Evolutionary conservation across 2,329 filamentous ascomycete genomes (phyloP).

Genomic region (Graphilbum fragrans): DNA sequence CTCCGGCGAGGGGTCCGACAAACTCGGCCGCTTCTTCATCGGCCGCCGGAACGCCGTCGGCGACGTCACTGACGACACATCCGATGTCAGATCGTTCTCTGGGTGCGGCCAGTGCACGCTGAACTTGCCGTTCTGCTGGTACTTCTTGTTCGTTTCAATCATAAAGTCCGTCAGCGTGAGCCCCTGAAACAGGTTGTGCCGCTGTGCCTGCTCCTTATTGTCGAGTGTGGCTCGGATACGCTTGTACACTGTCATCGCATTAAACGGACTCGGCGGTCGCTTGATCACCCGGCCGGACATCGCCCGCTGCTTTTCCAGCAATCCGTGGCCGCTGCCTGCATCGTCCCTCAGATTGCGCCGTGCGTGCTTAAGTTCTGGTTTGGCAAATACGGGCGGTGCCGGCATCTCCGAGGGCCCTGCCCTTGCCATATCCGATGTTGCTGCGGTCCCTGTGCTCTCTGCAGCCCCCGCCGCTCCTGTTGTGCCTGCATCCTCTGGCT

Average conservation of each 20-base stretch:
- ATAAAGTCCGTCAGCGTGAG: constrained; percentile 41
- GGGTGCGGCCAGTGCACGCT: constrained; percentile 27
- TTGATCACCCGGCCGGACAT: constrained; percentile 22
- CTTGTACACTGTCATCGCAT: constrained; percentile 46
- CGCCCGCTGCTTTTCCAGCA: not conserved
- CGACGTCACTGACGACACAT: constrained; percentile 8
- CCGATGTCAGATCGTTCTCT: constrained; percentile 9
- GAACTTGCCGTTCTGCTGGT: constrained; percentile 43
- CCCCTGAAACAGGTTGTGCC: constrained; percentile 39
- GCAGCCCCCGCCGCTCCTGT: not conserved
- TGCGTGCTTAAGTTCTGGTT: constrained; percentile 46
- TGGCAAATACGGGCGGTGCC: constrained; percentile 34
- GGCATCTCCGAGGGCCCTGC: constrained; percentile 1
- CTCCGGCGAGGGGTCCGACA: constrained; percentile 9
- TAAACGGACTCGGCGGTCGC: constrained; percentile 43
- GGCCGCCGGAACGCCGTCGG: constrained; percentile 11
- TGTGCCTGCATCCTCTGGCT: not conserved
- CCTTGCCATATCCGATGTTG: not conserved
- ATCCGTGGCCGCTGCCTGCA: not conserved
- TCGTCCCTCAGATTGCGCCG: constrained; percentile 37
- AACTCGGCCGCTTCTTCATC: constrained; percentile 4
- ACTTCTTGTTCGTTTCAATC: constrained; percentile 44
- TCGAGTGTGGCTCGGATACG: constrained; percentile 29
- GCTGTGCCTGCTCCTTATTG: constrained; percentile 11
- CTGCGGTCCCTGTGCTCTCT: not conserved